phyloP scores from a whole-genome alignment of 2,329 filamentous ascomycete species.

The Lojkania enalia region DNA sequence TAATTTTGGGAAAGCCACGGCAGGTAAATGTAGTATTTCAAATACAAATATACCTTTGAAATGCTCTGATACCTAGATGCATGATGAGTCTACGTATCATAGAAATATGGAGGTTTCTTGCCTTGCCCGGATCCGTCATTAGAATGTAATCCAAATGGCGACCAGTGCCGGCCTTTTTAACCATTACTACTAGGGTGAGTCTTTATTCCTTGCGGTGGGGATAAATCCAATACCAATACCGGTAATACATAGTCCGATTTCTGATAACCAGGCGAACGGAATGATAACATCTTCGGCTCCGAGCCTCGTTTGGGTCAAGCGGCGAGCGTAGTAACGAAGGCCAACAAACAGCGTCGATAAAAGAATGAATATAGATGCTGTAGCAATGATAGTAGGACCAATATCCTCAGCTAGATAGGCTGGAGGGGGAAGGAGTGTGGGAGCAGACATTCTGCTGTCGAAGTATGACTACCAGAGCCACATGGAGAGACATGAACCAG shows the following conservation, averaged over 20 bases:
- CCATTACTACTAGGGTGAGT: constrained; percentile 19
- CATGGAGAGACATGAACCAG: constrained; percentile 1
- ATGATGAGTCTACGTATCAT: constrained; percentile 17
- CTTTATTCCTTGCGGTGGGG: not conserved
- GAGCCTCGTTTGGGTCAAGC: constrained; percentile 19
- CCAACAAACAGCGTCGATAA: constrained; percentile 25
- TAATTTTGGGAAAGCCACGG: constrained; percentile 34
- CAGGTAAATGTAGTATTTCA: constrained; percentile 29
- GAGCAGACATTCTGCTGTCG: constrained; percentile 6
- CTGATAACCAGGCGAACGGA: constrained; percentile 27
- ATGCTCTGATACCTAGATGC: too few species aligned
- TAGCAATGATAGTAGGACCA: constrained; percentile 19
- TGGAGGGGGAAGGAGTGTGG: not conserved
- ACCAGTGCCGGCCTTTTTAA: constrained; percentile 26
- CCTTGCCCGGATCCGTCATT: constrained; percentile 15
- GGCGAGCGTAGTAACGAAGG: constrained; percentile 27
- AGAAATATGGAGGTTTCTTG: constrained; percentile 23
- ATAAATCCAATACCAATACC: constrained; percentile 21
- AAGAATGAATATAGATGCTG: constrained; percentile 22
- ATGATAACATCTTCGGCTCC: constrained; percentile 25
- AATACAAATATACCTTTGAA: constrained; percentile 24
- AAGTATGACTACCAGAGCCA: constrained; percentile 17
- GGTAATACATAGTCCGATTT: constrained; percentile 24
- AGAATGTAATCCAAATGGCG: constrained; percentile 24
- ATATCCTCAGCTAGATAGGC: constrained; percentile 21